Conservation (phyloP, 2,329 filamentous ascomycete genomes). For the Rhynchosporium agropyri region DNA sequence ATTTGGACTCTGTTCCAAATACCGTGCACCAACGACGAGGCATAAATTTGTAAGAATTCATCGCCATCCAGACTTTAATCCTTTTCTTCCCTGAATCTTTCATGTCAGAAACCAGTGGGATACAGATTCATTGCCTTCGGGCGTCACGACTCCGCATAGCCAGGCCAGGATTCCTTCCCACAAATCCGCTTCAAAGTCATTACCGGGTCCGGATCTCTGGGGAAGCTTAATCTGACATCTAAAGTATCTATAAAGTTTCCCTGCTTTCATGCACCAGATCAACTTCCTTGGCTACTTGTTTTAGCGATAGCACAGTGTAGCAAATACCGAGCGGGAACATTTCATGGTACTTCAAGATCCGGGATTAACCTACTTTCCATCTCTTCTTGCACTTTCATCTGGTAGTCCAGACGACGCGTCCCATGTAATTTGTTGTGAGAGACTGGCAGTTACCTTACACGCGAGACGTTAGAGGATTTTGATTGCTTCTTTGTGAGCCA, state of each 20-base stretch:
- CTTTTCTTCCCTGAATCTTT: no score
- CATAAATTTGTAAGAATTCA: no score
- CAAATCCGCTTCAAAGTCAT: neutral
- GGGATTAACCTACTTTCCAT: neutral
- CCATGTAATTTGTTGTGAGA: neutral
- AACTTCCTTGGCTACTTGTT: neutral
- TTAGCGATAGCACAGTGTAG: neutral
- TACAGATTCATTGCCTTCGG: no score
- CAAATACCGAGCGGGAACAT: neutral
- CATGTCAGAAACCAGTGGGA: no score
- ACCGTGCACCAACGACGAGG: neutral
- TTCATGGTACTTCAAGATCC: neutral
- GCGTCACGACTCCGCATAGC: no score
- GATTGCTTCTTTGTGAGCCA: neutral
- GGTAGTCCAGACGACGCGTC: constrained; percentile 8
- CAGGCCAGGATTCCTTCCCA: no score
- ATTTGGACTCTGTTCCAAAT: no score
- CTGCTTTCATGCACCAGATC: neutral
- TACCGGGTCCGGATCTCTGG: neutral
- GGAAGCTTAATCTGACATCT: neutral
- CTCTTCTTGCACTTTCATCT: neutral
- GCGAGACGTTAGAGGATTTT: neutral
- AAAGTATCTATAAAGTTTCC: neutral
- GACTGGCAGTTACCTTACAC: neutral
- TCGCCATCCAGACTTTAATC: no score